Conservation (phyloP, 331 rosid genomes). For the Telfairia occidentalis region DNA sequence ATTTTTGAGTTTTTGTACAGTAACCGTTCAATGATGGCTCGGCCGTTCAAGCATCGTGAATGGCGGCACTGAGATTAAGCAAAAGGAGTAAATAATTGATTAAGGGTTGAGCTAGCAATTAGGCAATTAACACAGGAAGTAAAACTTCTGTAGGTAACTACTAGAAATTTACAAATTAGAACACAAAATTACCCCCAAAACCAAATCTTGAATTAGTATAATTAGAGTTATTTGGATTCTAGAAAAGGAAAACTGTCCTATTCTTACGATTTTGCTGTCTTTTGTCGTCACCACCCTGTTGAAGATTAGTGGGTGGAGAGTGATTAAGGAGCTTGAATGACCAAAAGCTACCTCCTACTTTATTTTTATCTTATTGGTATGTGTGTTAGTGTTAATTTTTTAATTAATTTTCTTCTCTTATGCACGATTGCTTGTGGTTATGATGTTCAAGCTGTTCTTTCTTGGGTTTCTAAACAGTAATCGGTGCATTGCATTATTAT, state of each 20-base stretch:
- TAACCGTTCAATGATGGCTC: conserved; percentile 10
- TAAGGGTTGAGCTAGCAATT: not conserved
- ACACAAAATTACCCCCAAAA: not conserved
- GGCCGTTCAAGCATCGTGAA: not conserved
- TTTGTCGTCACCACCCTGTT: conserved; percentile 22
- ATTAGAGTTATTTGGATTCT: not conserved
- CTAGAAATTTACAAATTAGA: not conserved
- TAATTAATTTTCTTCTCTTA: not conserved
- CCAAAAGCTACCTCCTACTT: conserved; percentile 14
- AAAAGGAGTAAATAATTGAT: conserved; percentile 2
- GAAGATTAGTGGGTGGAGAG: conserved; percentile 5
- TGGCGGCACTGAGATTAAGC: conserved; percentile 1
- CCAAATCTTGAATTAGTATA: not conserved
- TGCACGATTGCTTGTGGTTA: not conserved
- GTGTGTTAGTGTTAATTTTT: not conserved
- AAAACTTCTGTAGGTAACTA: not conserved
- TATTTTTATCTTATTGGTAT: not conserved
- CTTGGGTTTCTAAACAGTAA: conserved; percentile 4
- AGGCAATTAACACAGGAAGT: not conserved
- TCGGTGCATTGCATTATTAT: not conserved
- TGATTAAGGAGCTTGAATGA: conserved; percentile 7
- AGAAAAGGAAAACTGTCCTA: conserved; percentile 16
- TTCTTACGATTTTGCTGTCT: conserved; percentile 25
- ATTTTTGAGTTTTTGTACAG: conserved; percentile 27
- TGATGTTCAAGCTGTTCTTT: conserved; percentile 4